Evolutionary conservation across 352 stramenopile genomes (phyloP).

Genomic region (Phytophthora sp.): DNA sequence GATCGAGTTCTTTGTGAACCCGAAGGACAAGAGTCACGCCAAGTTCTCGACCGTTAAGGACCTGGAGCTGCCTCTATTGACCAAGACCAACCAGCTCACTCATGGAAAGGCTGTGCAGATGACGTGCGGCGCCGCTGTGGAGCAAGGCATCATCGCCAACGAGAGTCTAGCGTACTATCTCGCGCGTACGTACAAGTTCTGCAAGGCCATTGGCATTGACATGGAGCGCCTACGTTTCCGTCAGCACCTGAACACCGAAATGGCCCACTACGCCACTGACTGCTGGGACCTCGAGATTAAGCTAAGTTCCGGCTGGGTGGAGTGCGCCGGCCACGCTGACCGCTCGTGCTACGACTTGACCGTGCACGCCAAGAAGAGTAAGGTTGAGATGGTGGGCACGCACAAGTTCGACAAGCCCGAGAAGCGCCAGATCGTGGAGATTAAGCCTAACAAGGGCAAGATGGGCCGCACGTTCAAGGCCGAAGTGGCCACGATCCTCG

Average conservation of each 20-base stretch:
- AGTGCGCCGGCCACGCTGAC: constrained; percentile 99
- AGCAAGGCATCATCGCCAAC: constrained; percentile 96
- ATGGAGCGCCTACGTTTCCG: constrained; percentile 95
- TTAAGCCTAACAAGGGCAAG: constrained; percentile 97
- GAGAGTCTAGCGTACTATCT: constrained; percentile 99
- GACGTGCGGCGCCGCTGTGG: constrained; percentile 92
- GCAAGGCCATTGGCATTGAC: constrained; percentile 95
- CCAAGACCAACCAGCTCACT: constrained; percentile 95
- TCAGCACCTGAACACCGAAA: constrained; percentile 99
- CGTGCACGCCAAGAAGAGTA: constrained; percentile 88
- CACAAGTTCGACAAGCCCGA: constrained; percentile 93
- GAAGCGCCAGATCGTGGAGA: constrained; percentile 93
- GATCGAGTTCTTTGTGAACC: constrained; percentile 99
- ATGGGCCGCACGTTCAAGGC: constrained; percentile 97
- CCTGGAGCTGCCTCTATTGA: constrained; percentile 90
- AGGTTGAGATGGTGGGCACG: constrained; percentile 89
- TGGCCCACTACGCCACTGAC: constrained; percentile 99
- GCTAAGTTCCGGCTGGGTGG: constrained; percentile 97
- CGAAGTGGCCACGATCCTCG: constrained; percentile 85
- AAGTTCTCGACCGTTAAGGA: constrained; percentile 93
- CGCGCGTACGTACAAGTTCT: constrained; percentile 96
- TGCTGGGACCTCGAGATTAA: constrained; percentile 99
- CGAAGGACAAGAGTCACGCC: constrained; percentile 97
- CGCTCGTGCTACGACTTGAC: constrained; percentile 98
- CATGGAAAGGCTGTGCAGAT: constrained; percentile 96